phyloP scores from a whole-genome alignment of 2,329 filamentous ascomycete genomes.

The Penicillium sp. region DNA sequence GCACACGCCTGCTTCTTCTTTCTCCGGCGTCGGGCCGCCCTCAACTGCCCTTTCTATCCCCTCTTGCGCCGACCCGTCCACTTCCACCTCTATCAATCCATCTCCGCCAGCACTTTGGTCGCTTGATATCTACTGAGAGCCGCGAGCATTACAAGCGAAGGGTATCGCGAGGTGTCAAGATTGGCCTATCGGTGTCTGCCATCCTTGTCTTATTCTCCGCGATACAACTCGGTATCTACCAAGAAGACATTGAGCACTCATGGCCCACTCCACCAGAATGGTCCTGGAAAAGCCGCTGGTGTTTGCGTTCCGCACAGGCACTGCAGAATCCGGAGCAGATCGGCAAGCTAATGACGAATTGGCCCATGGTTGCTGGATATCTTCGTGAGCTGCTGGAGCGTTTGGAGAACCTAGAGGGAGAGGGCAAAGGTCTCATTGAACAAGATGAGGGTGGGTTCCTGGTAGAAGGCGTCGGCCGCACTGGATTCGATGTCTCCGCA shows the following conservation, averaged over 20 bases:
- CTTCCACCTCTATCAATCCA: slow-evolving; percentile 55
- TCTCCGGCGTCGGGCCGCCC: slow-evolving; percentile 54
- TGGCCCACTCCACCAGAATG: slow-evolving; percentile 84
- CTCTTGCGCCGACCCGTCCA: slow-evolving; percentile 47
- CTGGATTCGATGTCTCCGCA: slow-evolving; percentile 65
- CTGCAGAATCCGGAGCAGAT: slow-evolving; percentile 58
- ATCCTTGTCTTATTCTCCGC: slow-evolving; percentile 60
- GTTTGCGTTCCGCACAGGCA: slow-evolving; percentile 63
- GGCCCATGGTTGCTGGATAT: slow-evolving; percentile 63
- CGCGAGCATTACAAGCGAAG: slow-evolving; percentile 48
- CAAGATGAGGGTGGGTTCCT: slow-evolving; percentile 52
- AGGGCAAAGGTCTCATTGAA: slow-evolving; percentile 64
- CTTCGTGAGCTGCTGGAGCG: slow-evolving; percentile 60
- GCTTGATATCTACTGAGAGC: slow-evolving; percentile 76
- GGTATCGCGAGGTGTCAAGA: slow-evolving; percentile 63
- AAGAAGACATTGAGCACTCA: slow-evolving; percentile 71
- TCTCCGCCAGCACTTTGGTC: slow-evolving; percentile 55
- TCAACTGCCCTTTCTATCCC: slow-evolving; percentile 64
- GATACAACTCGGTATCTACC: slow-evolving; percentile 64
- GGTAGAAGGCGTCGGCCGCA: slow-evolving; percentile 55
- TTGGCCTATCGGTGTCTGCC: slow-evolving; percentile 70
- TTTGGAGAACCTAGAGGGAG: slow-evolving; percentile 66
- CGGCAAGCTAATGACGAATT: slow-evolving; percentile 59
- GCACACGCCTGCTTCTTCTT: slow-evolving; percentile 53
- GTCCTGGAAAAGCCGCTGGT: slow-evolving; percentile 67